Base-by-base conservation (phyloP, 305 asterid genomes). In the Fraxinus greggii region DNA sequence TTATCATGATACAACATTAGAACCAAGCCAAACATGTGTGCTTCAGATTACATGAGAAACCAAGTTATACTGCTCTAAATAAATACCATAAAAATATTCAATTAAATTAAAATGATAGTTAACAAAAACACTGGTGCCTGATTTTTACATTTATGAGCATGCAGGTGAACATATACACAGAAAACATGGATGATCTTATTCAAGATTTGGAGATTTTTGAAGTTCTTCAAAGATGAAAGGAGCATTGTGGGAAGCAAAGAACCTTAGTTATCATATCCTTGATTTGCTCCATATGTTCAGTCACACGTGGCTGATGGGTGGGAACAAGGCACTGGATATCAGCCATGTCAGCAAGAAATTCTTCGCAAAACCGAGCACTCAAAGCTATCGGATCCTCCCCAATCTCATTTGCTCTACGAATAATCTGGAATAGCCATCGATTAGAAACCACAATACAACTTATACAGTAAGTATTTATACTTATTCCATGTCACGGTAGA, bases 321-420 rank as follows among this genome's bases (percentile, higher is more conserved):
- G 99, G 99, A 80, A 77, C 86, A 81, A 90, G 95, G 92, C 98
- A 94, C 78, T 93, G 98, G 79, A 96, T 97, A 92, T 90, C 98
- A 83, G 82, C 88, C 99, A 96, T 93, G 82, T 96, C 99, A 4
- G 26, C 84, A 45, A 92, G 93, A 84, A 89, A 94, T 88, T 96
- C 99, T 51, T 92, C 59, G 86, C 98, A 94, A 88, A 89, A 96
- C 81, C 94, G 84, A 45, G 90, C 89, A 86, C 98, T 94, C 91
- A 93, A 87, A 45, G 82, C 85, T 80, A 79, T 84, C 42, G 99
- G 92, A 76, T 94, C 97, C 85, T 94, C 97, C 45, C 91, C 93
- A 67, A 77, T 65, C 85, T 94, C 97, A 89, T 91, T 90, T 48
- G 98, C 97, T 86, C 99, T 86, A 6, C 88, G 89, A 78, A 96